Evolutionary conservation across 2,329 filamentous ascomycete species (phyloP).

Genomic region (Aspergillus arachidicola): DNA sequence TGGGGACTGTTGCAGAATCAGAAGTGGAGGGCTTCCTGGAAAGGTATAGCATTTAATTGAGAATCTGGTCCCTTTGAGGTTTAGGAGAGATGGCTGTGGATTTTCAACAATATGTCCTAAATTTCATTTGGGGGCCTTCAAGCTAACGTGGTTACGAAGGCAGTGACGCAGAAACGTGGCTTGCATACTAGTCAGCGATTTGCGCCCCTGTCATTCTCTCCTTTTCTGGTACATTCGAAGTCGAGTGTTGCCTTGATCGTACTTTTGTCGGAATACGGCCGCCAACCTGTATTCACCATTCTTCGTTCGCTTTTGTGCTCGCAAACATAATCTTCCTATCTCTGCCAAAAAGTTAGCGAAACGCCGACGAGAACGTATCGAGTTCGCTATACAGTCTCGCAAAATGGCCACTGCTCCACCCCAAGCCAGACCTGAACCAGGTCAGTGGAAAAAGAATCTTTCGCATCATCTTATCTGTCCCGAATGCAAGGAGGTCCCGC

Average conservation of each 20-base stretch:
- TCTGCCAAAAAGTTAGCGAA: conserved; percentile 49
- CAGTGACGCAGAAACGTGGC: conserved; percentile 35
- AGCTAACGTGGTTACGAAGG: conserved; percentile 37
- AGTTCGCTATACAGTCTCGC: conserved; percentile 25
- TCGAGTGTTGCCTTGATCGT: conserved; percentile 2
- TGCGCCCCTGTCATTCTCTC: conserved; percentile 28
- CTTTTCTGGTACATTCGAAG: conserved; percentile 17
- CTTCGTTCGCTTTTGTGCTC: conserved; percentile 62
- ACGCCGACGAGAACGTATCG: conserved; percentile 42
- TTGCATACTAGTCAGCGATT: conserved; percentile 21
- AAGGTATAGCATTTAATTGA: conserved; percentile 42
- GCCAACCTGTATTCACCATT: conserved; percentile 73
- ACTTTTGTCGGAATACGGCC: conserved; percentile 39
- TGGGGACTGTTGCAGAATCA: conserved; percentile 22
- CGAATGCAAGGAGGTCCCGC: conserved; percentile 90
- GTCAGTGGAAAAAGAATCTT: conserved; percentile 76
- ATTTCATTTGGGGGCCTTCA: conserved; percentile 19
- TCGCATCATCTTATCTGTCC: conserved; percentile 83
- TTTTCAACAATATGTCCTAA: conserved; percentile 15
- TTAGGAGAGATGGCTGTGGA: conserved; percentile 14
- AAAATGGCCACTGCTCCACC: conserved; percentile 45
- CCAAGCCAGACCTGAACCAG: conserved; percentile 41
- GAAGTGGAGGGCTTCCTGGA: conserved; percentile 18
- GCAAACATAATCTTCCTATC: conserved; percentile 49
- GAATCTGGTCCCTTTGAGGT: conserved; percentile 23